These are phyloP conservation scores for Przewalskia tangutica DNA, from an alignment of 257 asterid genomes.

Conservation along the genomic window DNA sequence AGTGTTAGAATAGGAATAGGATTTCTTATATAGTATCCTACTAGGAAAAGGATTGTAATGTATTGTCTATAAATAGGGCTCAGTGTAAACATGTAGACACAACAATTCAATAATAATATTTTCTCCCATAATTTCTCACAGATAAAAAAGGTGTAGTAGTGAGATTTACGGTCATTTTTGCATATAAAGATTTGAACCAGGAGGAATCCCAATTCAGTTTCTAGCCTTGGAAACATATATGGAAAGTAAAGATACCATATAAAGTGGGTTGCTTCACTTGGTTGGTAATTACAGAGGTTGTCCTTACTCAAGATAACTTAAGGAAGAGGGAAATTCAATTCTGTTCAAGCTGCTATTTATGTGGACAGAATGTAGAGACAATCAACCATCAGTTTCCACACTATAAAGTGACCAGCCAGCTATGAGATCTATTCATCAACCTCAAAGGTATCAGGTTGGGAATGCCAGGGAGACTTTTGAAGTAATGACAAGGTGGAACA, in stretches of 20 bases:
- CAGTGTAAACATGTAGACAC: no score
- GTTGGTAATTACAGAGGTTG: neutral
- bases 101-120: no score
- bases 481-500: no score
- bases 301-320: neutral
- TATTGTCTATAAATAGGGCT: no score
- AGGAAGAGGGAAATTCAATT: neutral
- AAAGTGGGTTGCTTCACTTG: neutral
- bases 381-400: neutral
- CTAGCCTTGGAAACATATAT: neutral
- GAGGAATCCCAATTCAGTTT: neutral
- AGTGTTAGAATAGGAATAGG: no score
- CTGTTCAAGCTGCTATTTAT: neutral
- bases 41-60: no score
- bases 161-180: neutral
- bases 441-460: neutral
- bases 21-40: no score
- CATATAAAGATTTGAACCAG: neutral
- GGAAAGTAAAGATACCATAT: neutral
- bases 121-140: no score
- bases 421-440: neutral
- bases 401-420: neutral
- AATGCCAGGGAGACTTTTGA: no score
- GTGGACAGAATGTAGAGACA: neutral
- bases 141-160: neutral